Percentiles rank a stretch among this genome's conserved stretches.
These are phyloP conservation scores for Monoraphidium neglectum DNA, from an alignment of 139 green algal genomes.

Conservation along the genomic window DNA sequence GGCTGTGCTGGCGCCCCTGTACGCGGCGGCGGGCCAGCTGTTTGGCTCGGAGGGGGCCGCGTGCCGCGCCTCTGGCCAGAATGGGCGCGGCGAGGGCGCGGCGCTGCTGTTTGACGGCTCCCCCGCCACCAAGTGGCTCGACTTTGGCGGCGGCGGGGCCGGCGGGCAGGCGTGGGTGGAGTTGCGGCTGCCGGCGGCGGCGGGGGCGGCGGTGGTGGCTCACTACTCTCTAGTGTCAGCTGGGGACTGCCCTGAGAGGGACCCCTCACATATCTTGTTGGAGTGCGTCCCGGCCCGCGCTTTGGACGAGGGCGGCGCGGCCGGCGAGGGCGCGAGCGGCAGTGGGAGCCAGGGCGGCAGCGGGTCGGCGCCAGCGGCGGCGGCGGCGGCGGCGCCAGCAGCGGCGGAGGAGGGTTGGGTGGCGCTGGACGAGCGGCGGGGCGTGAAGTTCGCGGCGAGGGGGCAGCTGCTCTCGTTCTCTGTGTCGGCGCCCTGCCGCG, in stretches of 20 bases:
- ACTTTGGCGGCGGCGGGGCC: slow-evolving; percentile 66
- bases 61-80: slow-evolving; percentile 31
- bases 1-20: slow-evolving; percentile 1
- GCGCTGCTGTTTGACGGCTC: slow-evolving; percentile 16
- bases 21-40: slow-evolving; percentile 15
- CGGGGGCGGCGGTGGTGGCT: slow-evolving; percentile 5
- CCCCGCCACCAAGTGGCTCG: slow-evolving; percentile 75
- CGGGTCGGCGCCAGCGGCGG: not conserved
- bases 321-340: not conserved
- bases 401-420: slow-evolving; percentile 26
- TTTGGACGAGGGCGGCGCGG: not conserved
- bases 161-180: slow-evolving; percentile 63
- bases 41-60: slow-evolving; percentile 14
- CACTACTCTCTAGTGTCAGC: slow-evolving; percentile 68
- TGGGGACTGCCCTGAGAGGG: slow-evolving; percentile 68
- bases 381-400: not conserved
- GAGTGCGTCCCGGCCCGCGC: slow-evolving; percentile 40
- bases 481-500: not conserved
- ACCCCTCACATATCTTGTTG: slow-evolving; percentile 65
- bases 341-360: not conserved
- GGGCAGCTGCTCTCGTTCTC: slow-evolving; percentile 39
- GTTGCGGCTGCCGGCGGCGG: slow-evolving; percentile 44
- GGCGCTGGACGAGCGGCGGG: slow-evolving; percentile 41
- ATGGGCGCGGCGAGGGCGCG: slow-evolving; percentile 11
- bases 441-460: slow-evolving; percentile 48